Evolutionary conservation across 1,139 yeast species (phyloP), one percentile per base, ranked within the genome.

Genomic region (Debaryomyces sp.): DNA sequence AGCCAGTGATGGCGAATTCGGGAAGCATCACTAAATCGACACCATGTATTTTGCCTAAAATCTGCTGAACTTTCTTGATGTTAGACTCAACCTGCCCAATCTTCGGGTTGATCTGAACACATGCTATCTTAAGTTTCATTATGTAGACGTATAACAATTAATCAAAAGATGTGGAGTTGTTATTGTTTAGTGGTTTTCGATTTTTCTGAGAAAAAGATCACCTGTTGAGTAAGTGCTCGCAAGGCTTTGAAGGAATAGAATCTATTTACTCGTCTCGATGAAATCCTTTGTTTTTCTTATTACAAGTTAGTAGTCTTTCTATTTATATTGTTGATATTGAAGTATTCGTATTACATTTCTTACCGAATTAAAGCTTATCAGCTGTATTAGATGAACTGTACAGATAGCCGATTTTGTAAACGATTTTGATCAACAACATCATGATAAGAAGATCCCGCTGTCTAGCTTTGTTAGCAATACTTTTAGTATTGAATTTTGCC

Each of bases 1-100:
- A 92, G 1, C 97, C 97, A 0, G 96, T 87, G 22, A 92, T 69
- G 0, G 96, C 92, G 48, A 91, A 68, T 60, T 92, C 97, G 0
- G 97, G 96, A 13, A 92, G 74, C 1, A 92, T 80, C 6, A 91
- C 65, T 23, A 91, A 57, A 61, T 89, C 91, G 1, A 82, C 75
- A n/a, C 58, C 54, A n/a, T 52, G 47, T 13, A 53, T 55, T 32
- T 53, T 47, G 7, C 67, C 67, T 15, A 80, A 60, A 27, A 83
- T 62, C n/a, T 54, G 46, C 17, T 68, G 62, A 9, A 88, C 84
- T 41, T 78, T 73, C 6, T 67, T 62, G 7, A 79, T 71, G 58
- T 88, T 89, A 37, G 75, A 74, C 39, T 78, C 80, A 1, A 86
- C 61, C 40, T 78, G 75, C 1, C 91, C 94, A 1, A 88, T 67